These are phyloP conservation scores for Talaromyces sp. DNA, from an alignment of 2,329 filamentous ascomycete genomes.

Conservation along the genomic window DNA sequence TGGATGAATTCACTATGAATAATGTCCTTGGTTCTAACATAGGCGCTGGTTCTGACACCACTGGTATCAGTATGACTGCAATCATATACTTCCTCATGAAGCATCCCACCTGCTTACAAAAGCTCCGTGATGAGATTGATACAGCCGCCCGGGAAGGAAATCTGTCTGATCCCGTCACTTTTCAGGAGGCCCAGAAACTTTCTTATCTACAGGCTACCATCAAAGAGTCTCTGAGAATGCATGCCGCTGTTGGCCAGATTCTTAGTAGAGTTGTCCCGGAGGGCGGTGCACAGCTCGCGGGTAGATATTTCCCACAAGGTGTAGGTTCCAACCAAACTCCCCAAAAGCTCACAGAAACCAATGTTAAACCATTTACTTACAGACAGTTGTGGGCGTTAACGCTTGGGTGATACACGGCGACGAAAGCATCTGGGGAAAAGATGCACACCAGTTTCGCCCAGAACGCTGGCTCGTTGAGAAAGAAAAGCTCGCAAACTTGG, in stretches of 20 bases:
- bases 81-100: slow-evolving; percentile 20
- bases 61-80: slow-evolving; percentile 21
- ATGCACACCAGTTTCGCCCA: slow-evolving; percentile 19
- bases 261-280: slow-evolving; percentile 28
- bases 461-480: slow-evolving; percentile 17
- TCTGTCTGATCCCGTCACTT: not conserved
- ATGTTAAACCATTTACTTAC: too few relatives aligned
- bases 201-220: slow-evolving; percentile 18
- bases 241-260: slow-evolving; percentile 14
- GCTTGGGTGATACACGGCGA: slow-evolving; percentile 21
- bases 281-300: slow-evolving; percentile 4
- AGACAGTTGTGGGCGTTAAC: slow-evolving; percentile 22
- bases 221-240: slow-evolving; percentile 17
- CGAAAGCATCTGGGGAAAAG: slow-evolving; percentile 14
- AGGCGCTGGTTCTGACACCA: slow-evolving; percentile 24
- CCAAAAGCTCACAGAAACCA: not conserved
- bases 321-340: not conserved
- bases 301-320: slow-evolving; percentile 14
- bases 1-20: not conserved
- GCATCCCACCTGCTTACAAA: not conserved
- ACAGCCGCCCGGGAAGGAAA: not conserved
- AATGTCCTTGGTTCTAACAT: not conserved
- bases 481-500: not conserved
- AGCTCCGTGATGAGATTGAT: not conserved
- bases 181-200: slow-evolving; percentile 15